Conservation (phyloP, 805 yeast species). For the Candida caryicola region DNA sequence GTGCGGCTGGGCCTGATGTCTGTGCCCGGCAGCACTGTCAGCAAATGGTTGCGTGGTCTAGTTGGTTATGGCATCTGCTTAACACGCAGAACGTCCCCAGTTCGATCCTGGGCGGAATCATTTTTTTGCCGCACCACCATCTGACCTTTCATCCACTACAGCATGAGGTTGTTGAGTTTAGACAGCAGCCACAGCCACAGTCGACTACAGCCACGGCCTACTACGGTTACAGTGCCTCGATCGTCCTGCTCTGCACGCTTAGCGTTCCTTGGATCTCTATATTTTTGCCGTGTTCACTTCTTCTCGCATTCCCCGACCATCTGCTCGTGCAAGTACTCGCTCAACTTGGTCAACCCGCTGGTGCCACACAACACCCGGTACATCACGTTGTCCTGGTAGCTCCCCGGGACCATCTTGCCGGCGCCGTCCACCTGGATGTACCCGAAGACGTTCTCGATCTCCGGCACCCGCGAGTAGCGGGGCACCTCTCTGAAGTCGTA, state of each 20-base stretch:
- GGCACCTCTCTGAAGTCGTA: constrained; percentile 69
- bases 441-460: constrained; percentile 68
- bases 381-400: constrained; percentile 57
- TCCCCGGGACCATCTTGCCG: constrained; percentile 52
- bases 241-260: constrained; percentile 99
- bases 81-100: constrained; percentile 99
- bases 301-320: constrained; percentile 17
- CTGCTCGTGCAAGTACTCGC: constrained; percentile 48
- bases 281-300: not conserved
- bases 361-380: constrained; percentile 49
- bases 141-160: not conserved
- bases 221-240: constrained; percentile 95
- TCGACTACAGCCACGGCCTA: too few species aligned
- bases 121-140: too few species aligned
- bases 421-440: constrained; percentile 56
- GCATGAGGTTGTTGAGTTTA: too few species aligned
- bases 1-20: not conserved
- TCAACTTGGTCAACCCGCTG: constrained; percentile 50
- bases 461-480: constrained; percentile 62
- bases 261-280: constrained; percentile 81
- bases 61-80: constrained; percentile 99
- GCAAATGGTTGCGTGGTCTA: constrained; percentile 88
- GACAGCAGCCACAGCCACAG: too few species aligned
- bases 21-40: not conserved
- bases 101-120: constrained; percentile 99